Evolutionary conservation across 441 rosid genomes (phyloP).

Genomic region (Erysimum cheiri): DNA sequence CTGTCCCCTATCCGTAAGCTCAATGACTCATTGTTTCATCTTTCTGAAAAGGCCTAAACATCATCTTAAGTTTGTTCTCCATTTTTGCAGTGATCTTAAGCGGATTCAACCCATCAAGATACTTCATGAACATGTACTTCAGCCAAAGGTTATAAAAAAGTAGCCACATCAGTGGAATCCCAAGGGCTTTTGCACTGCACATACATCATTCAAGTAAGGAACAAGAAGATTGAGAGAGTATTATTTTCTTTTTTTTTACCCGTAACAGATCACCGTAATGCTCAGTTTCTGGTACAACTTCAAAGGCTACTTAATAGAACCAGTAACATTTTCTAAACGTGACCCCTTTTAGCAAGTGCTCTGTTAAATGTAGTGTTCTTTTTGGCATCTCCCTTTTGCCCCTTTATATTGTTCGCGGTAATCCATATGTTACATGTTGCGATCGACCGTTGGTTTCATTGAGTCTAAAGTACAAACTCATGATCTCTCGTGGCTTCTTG

Average conservation of each 20-base stretch:
- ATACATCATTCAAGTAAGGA: slow-evolving; percentile 42
- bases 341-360: slow-evolving; percentile 24
- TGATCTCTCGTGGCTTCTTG: neutral
- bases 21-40: slow-evolving; percentile 7
- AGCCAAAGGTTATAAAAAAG: slow-evolving; percentile 71
- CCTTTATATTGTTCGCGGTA: neutral
- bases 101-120: slow-evolving; percentile 98
- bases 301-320: slow-evolving; percentile 36
- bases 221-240: slow-evolving; percentile 25
- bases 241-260: slow-evolving; percentile 20
- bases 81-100: slow-evolving; percentile 77
- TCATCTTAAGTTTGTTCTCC: slow-evolving; percentile 18
- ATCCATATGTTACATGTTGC: slow-evolving; percentile 2
- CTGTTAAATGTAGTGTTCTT: slow-evolving; percentile 26
- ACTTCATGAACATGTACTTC: slow-evolving; percentile 90
- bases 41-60: slow-evolving; percentile 13
- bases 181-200: slow-evolving; percentile 36
- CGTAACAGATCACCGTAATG: slow-evolving; percentile 26
- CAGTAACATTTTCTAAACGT: slow-evolving; percentile 29
- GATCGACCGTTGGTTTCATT: neutral
- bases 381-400: slow-evolving; percentile 1
- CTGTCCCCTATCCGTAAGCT: slow-evolving; percentile 92
- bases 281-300: slow-evolving; percentile 36
- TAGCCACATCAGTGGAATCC: slow-evolving; percentile 29
- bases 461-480: neutral